These are phyloP conservation scores for Verticillium nonalfalfae DNA, from an alignment of 2,329 filamentous ascomycete species.

Conservation along the genomic window DNA sequence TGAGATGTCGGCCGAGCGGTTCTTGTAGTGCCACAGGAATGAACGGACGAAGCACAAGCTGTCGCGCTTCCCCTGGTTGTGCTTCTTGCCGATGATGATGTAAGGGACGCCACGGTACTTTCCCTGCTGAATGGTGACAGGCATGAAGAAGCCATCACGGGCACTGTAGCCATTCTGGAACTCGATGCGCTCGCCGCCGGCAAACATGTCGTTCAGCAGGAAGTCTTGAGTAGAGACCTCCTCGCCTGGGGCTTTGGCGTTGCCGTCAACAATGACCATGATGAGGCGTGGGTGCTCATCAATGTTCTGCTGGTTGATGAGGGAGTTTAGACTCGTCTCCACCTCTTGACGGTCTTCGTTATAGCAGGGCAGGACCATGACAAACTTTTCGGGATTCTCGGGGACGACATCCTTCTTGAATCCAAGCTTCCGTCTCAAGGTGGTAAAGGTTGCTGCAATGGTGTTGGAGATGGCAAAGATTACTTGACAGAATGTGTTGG, in stretches of 20 bases:
- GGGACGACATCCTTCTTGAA: constrained; percentile 21
- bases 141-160: constrained; percentile 38
- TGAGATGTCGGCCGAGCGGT: constrained; percentile 29
- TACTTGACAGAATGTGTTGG: constrained; percentile 34
- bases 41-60: constrained; percentile 41
- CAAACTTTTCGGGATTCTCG: constrained; percentile 31
- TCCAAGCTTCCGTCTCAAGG: constrained; percentile 20
- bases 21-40: constrained; percentile 40
- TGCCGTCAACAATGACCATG: constrained; percentile 42
- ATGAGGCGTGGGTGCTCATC: constrained; percentile 33
- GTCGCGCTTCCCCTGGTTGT: constrained; percentile 44
- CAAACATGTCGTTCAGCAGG: constrained; percentile 38
- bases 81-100: constrained; percentile 39
- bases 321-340: constrained; percentile 35
- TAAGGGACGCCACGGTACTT: constrained; percentile 38
- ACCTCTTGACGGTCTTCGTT: constrained; percentile 40
- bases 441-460: constrained; percentile 21
- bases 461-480: constrained; percentile 33
- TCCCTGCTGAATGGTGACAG: constrained; percentile 34
- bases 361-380: constrained; percentile 41
- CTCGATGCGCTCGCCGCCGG: constrained; percentile 20
- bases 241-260: constrained; percentile 38
- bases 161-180: constrained; percentile 38
- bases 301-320: constrained; percentile 35
- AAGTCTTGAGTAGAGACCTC: constrained; percentile 40